phyloP scores from a whole-genome alignment of 768 basidiomycete species.

The Tephrocybe sp. region DNA sequence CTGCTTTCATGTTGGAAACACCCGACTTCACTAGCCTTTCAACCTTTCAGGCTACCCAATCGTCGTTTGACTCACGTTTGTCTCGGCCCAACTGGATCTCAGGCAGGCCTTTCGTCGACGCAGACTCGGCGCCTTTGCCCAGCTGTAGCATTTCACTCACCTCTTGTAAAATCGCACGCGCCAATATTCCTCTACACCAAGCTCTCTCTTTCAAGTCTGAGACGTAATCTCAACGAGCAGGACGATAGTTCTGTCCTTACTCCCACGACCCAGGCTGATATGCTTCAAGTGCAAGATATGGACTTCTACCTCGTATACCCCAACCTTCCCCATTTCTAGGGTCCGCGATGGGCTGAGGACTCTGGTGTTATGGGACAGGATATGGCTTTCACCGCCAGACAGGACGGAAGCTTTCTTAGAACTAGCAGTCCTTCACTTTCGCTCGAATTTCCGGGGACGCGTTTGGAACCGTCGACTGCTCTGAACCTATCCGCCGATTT shows the following conservation, averaged over 20 bases:
- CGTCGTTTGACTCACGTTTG: constrained; percentile 32
- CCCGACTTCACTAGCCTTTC: neutral
- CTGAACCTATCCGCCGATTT: too few relatives aligned
- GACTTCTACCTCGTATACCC: constrained; percentile 80
- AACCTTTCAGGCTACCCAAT: constrained; percentile 27
- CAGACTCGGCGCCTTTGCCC: constrained; percentile 25
- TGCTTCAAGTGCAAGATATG: constrained; percentile 75
- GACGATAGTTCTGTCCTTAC: constrained; percentile 30
- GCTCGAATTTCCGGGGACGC: too few relatives aligned
- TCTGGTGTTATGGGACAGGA: constrained; percentile 38
- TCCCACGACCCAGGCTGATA: constrained; percentile 39
- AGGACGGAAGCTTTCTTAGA: constrained; percentile 24
- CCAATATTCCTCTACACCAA: constrained; percentile 53
- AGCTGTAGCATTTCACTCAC: constrained; percentile 38
- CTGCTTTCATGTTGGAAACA: constrained; percentile 4
- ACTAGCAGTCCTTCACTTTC: constrained; percentile 46
- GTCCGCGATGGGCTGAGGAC: constrained; percentile 52
- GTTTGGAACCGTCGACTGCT: too few relatives aligned
- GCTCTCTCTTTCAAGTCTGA: constrained; percentile 65
- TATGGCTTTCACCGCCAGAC: constrained; percentile 29
- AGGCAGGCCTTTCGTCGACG: constrained; percentile 21
- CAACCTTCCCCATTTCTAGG: constrained; percentile 33
- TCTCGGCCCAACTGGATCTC: constrained; percentile 3
- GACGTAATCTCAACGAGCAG: constrained; percentile 38
- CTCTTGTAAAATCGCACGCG: constrained; percentile 27